A percentile compares a stretch with the other conserved stretches of the same genome.
phyloP scores from a whole-genome alignment of 2,329 filamentous ascomycete genomes.

The Hypoxylon sp. region DNA sequence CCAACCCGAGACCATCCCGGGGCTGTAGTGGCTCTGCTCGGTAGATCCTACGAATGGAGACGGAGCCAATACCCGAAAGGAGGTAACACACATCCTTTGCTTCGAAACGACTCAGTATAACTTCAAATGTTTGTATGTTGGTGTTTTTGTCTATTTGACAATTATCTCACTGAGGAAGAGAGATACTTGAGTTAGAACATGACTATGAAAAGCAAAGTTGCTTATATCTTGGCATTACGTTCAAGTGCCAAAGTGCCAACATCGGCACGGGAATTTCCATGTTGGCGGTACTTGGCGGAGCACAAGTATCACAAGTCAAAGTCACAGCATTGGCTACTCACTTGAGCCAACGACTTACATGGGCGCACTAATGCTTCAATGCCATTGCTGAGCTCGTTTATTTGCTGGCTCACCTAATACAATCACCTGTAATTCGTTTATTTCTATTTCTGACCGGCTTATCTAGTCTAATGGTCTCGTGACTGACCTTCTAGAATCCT shows the following conservation, averaged over 20 bases:
- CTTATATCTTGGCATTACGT: slow-evolving; percentile 6
- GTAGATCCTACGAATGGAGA: slow-evolving; percentile 16
- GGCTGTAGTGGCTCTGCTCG: slow-evolving; percentile 5
- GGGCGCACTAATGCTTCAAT: background rate
- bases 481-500: slow-evolving; percentile 15
- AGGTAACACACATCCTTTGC: slow-evolving; percentile 8
- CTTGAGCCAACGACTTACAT: background rate
- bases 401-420: background rate
- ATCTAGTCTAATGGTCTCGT: slow-evolving; percentile 6
- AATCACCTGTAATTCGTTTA: background rate
- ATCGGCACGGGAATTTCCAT: background rate
- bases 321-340: slow-evolving; percentile 5
- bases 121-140: background rate
- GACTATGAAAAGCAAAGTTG: background rate
- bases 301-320: slow-evolving; percentile 9
- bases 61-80: background rate
- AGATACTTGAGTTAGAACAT: background rate
- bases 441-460: background rate
- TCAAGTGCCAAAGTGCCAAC: background rate
- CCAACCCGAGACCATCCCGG: slow-evolving; percentile 21
- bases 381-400: slow-evolving; percentile 1
- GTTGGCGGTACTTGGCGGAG: background rate
- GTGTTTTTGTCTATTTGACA: background rate
- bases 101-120: slow-evolving; percentile 3
- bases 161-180: background rate